Evolutionary conservation across 495 filamentous ascomycete genomes (phyloP), one percentile per base, ranked within the genome.

Genomic region (Talaromyces proteolyticus): DNA sequence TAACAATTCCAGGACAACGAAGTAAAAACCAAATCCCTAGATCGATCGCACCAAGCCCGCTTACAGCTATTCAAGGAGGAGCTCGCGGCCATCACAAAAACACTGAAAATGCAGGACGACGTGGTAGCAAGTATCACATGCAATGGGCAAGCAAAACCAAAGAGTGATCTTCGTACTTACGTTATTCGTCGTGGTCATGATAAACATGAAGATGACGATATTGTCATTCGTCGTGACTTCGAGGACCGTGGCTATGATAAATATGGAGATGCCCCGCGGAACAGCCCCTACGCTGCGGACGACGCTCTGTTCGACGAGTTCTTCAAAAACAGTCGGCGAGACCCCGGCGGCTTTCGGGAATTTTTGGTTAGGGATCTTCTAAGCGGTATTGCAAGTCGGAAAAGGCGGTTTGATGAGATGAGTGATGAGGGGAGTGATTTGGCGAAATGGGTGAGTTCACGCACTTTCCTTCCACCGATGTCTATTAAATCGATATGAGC

Each of bases 31-130:
- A 64, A 67, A 19, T 55, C 50, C 14, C 54, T 59, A 3, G 59
- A 64, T 52, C 55, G 63, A 25, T 53, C 54, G n/a, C 61, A 71
- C 42, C 65, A 74, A 46, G 53, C 66, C 47, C 52, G 58, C 19
- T 59, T 74, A 17, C 53, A 52, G 7, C 54, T 60, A 14, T 57
- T 72, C 6, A 59, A 63, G 19, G 64, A 72, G 53, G 67, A 74
- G 51, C 54, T 72, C 19, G 53, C 54, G 21, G 58, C 66, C 19
- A 65, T 73, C 11, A 55, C 52, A 17, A 53, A 54, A 16, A 67
- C 59, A 16, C 40, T 67, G 1, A 38, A 36, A 4, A 39, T 54
- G 36, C 55, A 57, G 14, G 2, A 47, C 16, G 29, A 18, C 24
- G 47, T 7, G 44, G 52, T 14, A 29, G 55, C 6, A 26, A 43